phyloP scores from a whole-genome alignment of 345 rosid species.

The Gossypium stocksii region DNA sequence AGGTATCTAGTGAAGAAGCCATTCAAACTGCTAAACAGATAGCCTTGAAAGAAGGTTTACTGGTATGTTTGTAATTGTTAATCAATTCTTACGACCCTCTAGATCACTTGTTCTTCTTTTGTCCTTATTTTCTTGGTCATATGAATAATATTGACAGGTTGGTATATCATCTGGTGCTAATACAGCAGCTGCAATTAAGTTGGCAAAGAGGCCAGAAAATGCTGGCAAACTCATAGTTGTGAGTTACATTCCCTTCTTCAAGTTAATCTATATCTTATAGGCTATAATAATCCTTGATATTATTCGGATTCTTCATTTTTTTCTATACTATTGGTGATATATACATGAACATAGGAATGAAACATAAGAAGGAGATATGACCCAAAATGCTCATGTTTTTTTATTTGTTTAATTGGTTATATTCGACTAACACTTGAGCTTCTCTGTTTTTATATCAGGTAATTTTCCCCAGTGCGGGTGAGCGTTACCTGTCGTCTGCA shows the following conservation, averaged over 20 bases:
- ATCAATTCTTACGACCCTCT: background rate
- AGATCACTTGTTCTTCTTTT: background rate
- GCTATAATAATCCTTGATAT: background rate
- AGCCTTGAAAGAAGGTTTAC: constrained; percentile 51
- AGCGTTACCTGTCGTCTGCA: constrained; percentile 61
- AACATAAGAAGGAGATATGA: background rate
- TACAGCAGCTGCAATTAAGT: constrained; percentile 43
- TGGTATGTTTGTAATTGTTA: constrained; percentile 23
- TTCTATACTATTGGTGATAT: background rate
- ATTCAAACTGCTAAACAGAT: constrained; percentile 41
- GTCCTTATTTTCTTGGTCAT: background rate
- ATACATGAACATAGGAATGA: background rate
- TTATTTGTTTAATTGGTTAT: background rate
- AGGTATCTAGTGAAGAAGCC: constrained; percentile 54
- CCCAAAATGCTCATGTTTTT: background rate
- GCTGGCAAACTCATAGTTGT: constrained; percentile 54
- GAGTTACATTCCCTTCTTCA: constrained; percentile 16
- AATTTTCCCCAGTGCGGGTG: constrained; percentile 68
- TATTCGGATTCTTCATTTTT: background rate
- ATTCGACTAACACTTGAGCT: background rate
- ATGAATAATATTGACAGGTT: constrained; percentile 25
- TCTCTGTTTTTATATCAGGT: constrained; percentile 31
- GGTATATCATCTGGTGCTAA: constrained; percentile 66
- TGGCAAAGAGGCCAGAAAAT: constrained; percentile 51
- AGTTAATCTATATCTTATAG: background rate